Conservation (phyloP, 176 grass and related monocot genomes). For the Olyra latifolia region DNA sequence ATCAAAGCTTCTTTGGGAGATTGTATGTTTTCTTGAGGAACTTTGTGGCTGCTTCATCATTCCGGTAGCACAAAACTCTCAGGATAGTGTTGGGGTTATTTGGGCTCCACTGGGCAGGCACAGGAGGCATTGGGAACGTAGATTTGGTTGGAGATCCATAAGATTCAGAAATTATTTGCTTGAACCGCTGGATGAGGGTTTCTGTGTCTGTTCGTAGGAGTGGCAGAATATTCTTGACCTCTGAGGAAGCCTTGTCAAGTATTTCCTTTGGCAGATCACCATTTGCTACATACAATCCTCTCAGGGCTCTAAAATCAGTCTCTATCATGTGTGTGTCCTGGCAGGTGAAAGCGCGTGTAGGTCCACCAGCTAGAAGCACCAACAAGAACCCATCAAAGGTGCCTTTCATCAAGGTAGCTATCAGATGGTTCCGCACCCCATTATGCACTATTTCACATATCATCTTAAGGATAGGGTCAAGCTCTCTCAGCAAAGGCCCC, state of each 20-base stretch:
- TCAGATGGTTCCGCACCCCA: constrained; percentile 41
- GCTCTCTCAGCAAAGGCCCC: constrained; percentile 60
- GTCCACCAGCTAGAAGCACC: constrained; percentile 85
- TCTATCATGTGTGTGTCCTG: constrained; percentile 64
- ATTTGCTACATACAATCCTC: constrained; percentile 64
- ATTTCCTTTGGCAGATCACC: constrained; percentile 65
- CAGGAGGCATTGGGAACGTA: constrained; percentile 61
- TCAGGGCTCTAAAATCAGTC: constrained; percentile 67
- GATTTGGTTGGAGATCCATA: constrained; percentile 35
- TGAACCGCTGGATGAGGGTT: constrained; percentile 66
- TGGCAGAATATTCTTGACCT: constrained; percentile 74
- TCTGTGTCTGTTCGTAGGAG: constrained; percentile 60
- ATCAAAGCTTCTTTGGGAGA: constrained; percentile 80
- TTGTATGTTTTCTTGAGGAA: constrained; percentile 93
- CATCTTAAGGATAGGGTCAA: constrained; percentile 56
- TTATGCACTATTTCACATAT: constrained; percentile 53
- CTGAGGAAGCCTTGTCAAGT: constrained; percentile 66
- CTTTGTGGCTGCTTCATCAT: constrained; percentile 69
- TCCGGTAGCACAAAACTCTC: constrained; percentile 75
- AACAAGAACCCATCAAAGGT: constrained; percentile 83
- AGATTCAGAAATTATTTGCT: constrained; percentile 38
- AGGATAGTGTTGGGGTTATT: constrained; percentile 82
- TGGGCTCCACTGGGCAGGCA: constrained; percentile 67
- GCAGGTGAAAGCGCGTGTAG: constrained; percentile 52
- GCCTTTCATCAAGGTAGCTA: constrained; percentile 81